Percentiles rank a stretch among this genome's conserved stretches.
These are phyloP conservation scores for Colletotrichum sp. DNA, from an alignment of 2,329 filamentous ascomycete species.

Conservation along the genomic window DNA sequence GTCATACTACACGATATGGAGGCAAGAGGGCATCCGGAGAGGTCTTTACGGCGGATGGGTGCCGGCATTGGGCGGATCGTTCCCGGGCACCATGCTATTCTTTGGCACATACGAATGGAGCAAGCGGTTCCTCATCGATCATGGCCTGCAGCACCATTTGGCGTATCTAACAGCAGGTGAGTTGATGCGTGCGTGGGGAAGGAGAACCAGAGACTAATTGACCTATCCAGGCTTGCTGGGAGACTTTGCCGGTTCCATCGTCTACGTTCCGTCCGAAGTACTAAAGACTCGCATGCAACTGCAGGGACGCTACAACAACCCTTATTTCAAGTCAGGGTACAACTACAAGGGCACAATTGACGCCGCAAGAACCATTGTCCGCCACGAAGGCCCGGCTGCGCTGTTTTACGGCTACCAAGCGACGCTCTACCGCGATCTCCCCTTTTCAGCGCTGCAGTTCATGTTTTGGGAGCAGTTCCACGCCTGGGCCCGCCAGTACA, in stretches of 20 bases:
- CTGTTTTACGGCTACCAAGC: slow-evolving; percentile 98
- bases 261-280: slow-evolving; percentile 97
- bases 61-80: slow-evolving; percentile 89
- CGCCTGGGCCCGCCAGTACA: slow-evolving; percentile 78
- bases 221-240: slow-evolving; percentile 77
- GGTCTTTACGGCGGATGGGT: slow-evolving; percentile 94
- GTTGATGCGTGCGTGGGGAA: slow-evolving; percentile 17
- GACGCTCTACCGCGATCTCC: slow-evolving; percentile 90
- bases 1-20: slow-evolving; percentile 90
- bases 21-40: slow-evolving; percentile 85
- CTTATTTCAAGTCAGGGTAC: slow-evolving; percentile 91
- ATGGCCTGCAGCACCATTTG: slow-evolving; percentile 79
- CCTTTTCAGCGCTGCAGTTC: slow-evolving; percentile 95
- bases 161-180: slow-evolving; percentile 86
- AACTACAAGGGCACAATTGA: slow-evolving; percentile 90
- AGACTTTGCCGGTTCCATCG: slow-evolving; percentile 87
- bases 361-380: slow-evolving; percentile 84
- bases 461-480: slow-evolving; percentile 98
- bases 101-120: slow-evolving; percentile 97
- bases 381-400: slow-evolving; percentile 80
- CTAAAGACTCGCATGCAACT: slow-evolving; percentile 96
- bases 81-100: slow-evolving; percentile 92
- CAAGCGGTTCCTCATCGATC: slow-evolving; percentile 87
- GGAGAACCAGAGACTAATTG: not conserved
- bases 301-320: slow-evolving; percentile 94